Conservation (phyloP, 2,329 filamentous ascomycete species). For the Botrytis pseudocinerea region DNA sequence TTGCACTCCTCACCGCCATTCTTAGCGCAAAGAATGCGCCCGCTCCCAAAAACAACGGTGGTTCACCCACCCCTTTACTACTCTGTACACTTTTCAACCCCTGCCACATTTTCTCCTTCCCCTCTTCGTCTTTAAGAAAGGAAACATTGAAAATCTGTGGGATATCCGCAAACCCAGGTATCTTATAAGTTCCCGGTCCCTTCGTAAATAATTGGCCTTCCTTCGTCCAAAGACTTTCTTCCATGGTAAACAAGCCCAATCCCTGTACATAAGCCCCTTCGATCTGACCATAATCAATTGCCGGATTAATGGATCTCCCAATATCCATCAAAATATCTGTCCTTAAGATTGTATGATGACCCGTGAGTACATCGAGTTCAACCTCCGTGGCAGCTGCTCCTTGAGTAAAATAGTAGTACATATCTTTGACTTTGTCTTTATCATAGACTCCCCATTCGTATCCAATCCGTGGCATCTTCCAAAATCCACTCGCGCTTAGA, state of each 20-base stretch:
- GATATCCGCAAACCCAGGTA: slow-evolving; percentile 84
- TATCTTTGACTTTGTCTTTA: slow-evolving; percentile 59
- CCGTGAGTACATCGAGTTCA: slow-evolving; percentile 89
- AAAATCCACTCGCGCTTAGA: slow-evolving; percentile 89
- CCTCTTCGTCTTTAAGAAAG: slow-evolving; percentile 43
- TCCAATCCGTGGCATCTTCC: slow-evolving; percentile 93
- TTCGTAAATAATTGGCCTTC: slow-evolving; percentile 63
- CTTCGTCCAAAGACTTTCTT: slow-evolving; percentile 67
- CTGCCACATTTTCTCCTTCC: slow-evolving; percentile 47
- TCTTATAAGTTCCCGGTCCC: slow-evolving; percentile 76
- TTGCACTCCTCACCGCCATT: slow-evolving; percentile 53
- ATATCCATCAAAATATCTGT: slow-evolving; percentile 99
- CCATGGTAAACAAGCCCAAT: slow-evolving; percentile 76
- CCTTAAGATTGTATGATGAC: slow-evolving; percentile 85
- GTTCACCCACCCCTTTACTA: slow-evolving; percentile 59
- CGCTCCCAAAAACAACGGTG: slow-evolving; percentile 59
- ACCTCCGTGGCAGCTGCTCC: slow-evolving; percentile 88
- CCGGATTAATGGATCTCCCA: slow-evolving; percentile 66
- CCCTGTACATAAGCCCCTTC: slow-evolving; percentile 82
- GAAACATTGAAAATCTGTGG: slow-evolving; percentile 62
- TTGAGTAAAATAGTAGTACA: slow-evolving; percentile 98
- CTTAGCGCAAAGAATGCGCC: slow-evolving; percentile 55
- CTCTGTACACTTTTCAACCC: slow-evolving; percentile 54
- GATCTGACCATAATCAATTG: slow-evolving; percentile 80
- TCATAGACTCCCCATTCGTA: slow-evolving; percentile 88